A percentile compares a stretch with the other conserved stretches of the same genome.
These are phyloP conservation scores for Neurospora sp. DNA, from an alignment of 2,329 filamentous ascomycete species.

Conservation along the genomic window DNA sequence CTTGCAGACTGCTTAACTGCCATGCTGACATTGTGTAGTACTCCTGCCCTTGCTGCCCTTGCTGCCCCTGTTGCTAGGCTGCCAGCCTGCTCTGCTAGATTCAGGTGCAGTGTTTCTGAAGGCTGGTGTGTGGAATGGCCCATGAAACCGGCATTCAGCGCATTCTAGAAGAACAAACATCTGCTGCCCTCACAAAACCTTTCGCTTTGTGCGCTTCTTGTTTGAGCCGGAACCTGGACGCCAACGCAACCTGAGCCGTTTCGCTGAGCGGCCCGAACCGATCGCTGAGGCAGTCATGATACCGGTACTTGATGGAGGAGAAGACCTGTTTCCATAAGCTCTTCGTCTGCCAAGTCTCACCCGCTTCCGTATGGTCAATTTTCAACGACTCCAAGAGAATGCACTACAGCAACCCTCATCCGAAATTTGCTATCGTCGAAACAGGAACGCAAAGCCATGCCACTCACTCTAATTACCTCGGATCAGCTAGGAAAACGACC, in stretches of 20 bases:
- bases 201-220: not conserved
- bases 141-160: not conserved
- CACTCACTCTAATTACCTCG: not conserved
- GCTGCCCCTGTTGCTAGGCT: not conserved
- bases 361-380: not conserved
- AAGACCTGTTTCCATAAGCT: not conserved
- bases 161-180: not conserved
- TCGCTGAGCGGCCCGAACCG: not conserved
- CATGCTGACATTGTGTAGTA: constrained; percentile 2
- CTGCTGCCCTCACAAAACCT: not conserved
- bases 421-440: not conserved
- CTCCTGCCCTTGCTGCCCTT: not conserved
- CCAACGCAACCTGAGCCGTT: not conserved
- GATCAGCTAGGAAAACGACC: not conserved
- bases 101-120: not conserved
- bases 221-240: not conserved
- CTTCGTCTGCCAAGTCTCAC: not conserved
- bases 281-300: not conserved
- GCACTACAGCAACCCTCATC: not conserved
- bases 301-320: not conserved
- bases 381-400: not conserved
- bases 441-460: not conserved
- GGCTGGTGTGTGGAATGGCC: not conserved
- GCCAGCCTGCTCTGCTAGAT: not conserved
- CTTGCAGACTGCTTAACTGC: constrained; percentile 8